phyloP scores from a whole-genome alignment of 2,329 filamentous ascomycete species.

The Verruconis gallopava region DNA sequence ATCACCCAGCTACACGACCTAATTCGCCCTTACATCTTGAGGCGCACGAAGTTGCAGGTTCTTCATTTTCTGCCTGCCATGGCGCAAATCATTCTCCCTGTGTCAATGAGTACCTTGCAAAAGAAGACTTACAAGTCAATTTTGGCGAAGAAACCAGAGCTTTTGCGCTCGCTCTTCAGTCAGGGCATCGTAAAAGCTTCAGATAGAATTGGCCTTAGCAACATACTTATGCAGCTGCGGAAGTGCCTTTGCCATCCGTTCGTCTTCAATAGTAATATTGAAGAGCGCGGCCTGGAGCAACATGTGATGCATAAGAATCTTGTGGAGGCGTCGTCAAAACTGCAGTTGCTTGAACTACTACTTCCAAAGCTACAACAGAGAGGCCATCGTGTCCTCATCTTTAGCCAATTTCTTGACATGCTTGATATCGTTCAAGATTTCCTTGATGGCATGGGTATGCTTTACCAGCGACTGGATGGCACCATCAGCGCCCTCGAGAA shows the following conservation, averaged over 20 bases:
- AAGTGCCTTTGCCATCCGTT: constrained; percentile 96
- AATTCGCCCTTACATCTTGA: constrained; percentile 59
- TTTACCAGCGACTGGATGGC: constrained; percentile 78
- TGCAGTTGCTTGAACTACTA: constrained; percentile 72
- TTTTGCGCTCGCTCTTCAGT: constrained; percentile 77
- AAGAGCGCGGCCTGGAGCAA: constrained; percentile 58
- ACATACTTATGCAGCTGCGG: constrained; percentile 87
- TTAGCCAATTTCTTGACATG: constrained; percentile 87
- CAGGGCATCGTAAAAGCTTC: constrained; percentile 45
- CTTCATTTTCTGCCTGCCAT: constrained; percentile 86
- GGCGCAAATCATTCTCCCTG: constrained; percentile 85
- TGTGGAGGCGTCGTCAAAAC: constrained; percentile 81
- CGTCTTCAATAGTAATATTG: constrained; percentile 79
- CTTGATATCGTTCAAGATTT: constrained; percentile 88
- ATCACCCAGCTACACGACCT: constrained; percentile 68
- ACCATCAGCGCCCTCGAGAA: constrained; percentile 68
- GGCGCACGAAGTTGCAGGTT: constrained; percentile 80
- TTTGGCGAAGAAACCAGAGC: constrained; percentile 73
- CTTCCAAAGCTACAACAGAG: constrained; percentile 74
- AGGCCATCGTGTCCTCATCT: constrained; percentile 84
- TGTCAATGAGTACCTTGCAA: constrained; percentile 90
- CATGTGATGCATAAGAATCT: constrained; percentile 62
- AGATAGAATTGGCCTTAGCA: constrained; percentile 74
- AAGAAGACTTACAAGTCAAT: constrained; percentile 93
- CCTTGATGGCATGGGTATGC: constrained; percentile 57